Conservation (phyloP, 371 early-diverging fungal genomes). For the Mucor indicus region DNA sequence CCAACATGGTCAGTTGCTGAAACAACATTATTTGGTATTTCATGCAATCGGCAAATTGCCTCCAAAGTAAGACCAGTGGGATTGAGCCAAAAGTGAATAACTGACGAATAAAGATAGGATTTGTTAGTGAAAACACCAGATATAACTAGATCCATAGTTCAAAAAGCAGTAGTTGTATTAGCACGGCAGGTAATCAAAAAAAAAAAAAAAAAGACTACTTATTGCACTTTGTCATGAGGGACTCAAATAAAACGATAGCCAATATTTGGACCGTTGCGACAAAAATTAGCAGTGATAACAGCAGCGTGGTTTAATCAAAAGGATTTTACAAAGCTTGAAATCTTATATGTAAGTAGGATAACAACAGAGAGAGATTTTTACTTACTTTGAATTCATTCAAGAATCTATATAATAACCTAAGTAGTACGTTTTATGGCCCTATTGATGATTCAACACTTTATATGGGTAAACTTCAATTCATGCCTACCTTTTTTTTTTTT, state of each 20-base stretch:
- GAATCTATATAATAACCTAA: conserved; percentile 67
- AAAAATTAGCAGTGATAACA: conserved; percentile 74
- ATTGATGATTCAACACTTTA: conserved; percentile 68
- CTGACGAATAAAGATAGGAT: conserved; percentile 45
- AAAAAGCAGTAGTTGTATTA: conserved; percentile 79
- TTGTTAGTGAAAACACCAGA: conserved; percentile 68
- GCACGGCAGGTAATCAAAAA: conserved; percentile 58
- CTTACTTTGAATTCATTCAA: conserved; percentile 13
- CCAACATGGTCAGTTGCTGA: conserved; percentile 60
- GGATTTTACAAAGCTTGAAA: conserved; percentile 76
- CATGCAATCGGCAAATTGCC: conserved; percentile 82
- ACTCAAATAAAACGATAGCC: too few relatives aligned
- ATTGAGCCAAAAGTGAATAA: too few relatives aligned
- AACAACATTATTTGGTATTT: conserved; percentile 77
- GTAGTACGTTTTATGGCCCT: conserved; percentile 50
- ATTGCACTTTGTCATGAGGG: background rate
- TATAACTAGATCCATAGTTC: conserved; percentile 78
- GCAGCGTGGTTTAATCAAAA: conserved; percentile 78
- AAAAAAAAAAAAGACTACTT: background rate
- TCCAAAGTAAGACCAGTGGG: conserved; percentile 50
- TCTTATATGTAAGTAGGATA: conserved; percentile 56
- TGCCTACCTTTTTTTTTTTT: background rate
- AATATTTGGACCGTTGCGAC: conserved; percentile 71
- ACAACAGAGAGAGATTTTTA: background rate
- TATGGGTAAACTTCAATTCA: conserved; percentile 48